These are phyloP conservation scores for Agastache rugosa DNA, from an alignment of 257 asterid genomes.

Conservation along the genomic window DNA sequence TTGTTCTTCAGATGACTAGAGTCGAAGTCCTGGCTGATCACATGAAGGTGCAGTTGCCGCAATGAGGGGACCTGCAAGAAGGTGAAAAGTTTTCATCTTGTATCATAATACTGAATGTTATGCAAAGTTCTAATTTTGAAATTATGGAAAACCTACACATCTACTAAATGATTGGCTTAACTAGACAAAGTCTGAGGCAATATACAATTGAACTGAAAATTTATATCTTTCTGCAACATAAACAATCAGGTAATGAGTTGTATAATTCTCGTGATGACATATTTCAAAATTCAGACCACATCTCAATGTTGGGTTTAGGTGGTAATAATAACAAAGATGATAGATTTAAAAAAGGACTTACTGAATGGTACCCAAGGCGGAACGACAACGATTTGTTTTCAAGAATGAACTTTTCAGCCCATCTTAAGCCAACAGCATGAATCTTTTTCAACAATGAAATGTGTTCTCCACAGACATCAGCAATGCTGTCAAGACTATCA, in stretches of 20 bases:
- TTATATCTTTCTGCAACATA: slow-evolving; percentile 4
- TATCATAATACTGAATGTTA: neutral
- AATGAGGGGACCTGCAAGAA: slow-evolving; percentile 76
- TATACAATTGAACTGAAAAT: neutral
- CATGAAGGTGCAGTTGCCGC: slow-evolving; percentile 94
- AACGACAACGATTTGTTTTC: slow-evolving; percentile 62
- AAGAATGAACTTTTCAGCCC: slow-evolving; percentile 64
- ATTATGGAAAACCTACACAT: neutral
- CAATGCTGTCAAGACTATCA: slow-evolving; percentile 75
- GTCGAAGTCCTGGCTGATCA: slow-evolving; percentile 90
- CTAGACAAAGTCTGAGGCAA: neutral
- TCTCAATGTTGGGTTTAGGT: neutral
- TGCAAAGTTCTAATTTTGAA: neutral
- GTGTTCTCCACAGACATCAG: slow-evolving; percentile 65
- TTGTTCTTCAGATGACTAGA: slow-evolving; percentile 78
- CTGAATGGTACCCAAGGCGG: slow-evolving; percentile 97
- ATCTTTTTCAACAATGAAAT: slow-evolving; percentile 63
- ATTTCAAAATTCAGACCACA: neutral
- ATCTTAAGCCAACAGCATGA: slow-evolving; percentile 77
- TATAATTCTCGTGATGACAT: neutral
- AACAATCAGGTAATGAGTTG: neutral
- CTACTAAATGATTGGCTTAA: neutral
- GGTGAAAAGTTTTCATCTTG: slow-evolving; percentile 8
- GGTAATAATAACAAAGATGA: neutral
- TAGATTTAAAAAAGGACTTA: slow-evolving; percentile 41